A percentile compares a stretch with the other conserved stretches of the same genome.
Conservation (phyloP, 768 basidiomycete genomes). For the Myochromella boudieri region DNA sequence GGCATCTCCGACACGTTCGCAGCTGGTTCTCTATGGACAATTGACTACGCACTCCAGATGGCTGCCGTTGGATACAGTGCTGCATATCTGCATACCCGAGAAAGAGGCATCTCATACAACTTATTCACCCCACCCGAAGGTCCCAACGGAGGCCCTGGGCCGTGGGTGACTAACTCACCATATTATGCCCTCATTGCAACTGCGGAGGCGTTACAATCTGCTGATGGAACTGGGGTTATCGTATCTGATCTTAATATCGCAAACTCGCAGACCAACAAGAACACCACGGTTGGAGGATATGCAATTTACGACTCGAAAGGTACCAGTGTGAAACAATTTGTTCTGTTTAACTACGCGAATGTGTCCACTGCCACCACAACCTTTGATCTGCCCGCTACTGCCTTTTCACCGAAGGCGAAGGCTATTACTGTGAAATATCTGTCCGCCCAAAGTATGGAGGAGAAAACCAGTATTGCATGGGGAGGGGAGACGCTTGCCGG, state of each 20-base stretch:
- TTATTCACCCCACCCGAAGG: slow-evolving; percentile 41
- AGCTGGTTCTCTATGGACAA: slow-evolving; percentile 49
- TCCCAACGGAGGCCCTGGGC: slow-evolving; percentile 29
- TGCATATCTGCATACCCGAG: slow-evolving; percentile 54
- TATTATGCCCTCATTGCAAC: slow-evolving; percentile 50
- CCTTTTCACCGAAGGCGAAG: slow-evolving; percentile 21
- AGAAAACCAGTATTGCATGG: slow-evolving; percentile 60
- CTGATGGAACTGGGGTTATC: slow-evolving; percentile 33
- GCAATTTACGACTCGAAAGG: slow-evolving; percentile 56
- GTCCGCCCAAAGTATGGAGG: slow-evolving; percentile 43
- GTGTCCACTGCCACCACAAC: slow-evolving; percentile 32
- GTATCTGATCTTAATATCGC: slow-evolving; percentile 47
- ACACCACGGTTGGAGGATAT: slow-evolving; percentile 50
- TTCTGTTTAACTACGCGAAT: slow-evolving; percentile 53
- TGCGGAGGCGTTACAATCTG: slow-evolving; percentile 41
- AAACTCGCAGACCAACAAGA: slow-evolving; percentile 33
- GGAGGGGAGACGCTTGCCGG: slow-evolving; percentile 51
- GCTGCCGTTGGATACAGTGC: slow-evolving; percentile 47
- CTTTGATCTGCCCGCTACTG: slow-evolving; percentile 37
- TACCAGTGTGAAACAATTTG: slow-evolving; percentile 39
- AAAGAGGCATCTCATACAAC: slow-evolving; percentile 53
- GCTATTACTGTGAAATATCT: slow-evolving; percentile 45
- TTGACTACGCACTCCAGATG: slow-evolving; percentile 53
- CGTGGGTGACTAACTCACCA: slow-evolving; percentile 49
- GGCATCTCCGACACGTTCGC: slow-evolving; percentile 51